Base-by-base conservation (phyloP, 1,284 basidiomycete species). In the Bjerkandera adusta region DNA sequence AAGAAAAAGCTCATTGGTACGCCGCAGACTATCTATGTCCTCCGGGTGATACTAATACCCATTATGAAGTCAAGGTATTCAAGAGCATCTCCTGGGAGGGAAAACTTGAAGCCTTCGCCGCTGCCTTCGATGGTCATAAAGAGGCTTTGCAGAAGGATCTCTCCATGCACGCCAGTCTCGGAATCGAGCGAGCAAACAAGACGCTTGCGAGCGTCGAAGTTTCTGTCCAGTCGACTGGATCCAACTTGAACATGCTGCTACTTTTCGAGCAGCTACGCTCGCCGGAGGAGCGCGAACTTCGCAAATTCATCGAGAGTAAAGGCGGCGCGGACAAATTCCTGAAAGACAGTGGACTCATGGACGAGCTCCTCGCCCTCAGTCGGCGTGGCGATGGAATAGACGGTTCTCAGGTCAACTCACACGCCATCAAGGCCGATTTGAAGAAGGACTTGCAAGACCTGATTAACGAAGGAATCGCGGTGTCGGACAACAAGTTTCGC, bases 11-110 rank as follows among this genome's bases (percentile, higher is more conserved):
- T 57, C 11, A 45, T 61, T 8, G 53, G 63, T 64, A 32, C 40
- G 57, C 52, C 1, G 3, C 3, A 8, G 15, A 3, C 7, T 27
- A 25, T 37, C 11, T 24, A 32, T 11, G 20, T 35, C 18, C 10
- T 33, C 4, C 18, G 8, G 22, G 30, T 33, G 7, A 22, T 25
- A 15, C 16, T 25, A 21, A 21, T 32, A 36, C 11, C 47, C 13
- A 43, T 50, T 18, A 18, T 57, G 57, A 25, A 58, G 67, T 66
- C 7, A 69, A 67, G 40, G 57, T 65, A 1, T 45, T 71, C 36
- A 64, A 65, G 26, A 56, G 66, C 25, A 56, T 63, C 29, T 52
- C 57, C 25, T 72, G 69, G 57, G 65, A 71, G 36, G 21, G 26
- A 3, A 58, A 58, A 6, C 57, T 72, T 6, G 58, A 63, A 1